These are phyloP conservation scores for Neurospora sp. DNA, from an alignment of 495 filamentous ascomycete species.

Conservation along the genomic window DNA sequence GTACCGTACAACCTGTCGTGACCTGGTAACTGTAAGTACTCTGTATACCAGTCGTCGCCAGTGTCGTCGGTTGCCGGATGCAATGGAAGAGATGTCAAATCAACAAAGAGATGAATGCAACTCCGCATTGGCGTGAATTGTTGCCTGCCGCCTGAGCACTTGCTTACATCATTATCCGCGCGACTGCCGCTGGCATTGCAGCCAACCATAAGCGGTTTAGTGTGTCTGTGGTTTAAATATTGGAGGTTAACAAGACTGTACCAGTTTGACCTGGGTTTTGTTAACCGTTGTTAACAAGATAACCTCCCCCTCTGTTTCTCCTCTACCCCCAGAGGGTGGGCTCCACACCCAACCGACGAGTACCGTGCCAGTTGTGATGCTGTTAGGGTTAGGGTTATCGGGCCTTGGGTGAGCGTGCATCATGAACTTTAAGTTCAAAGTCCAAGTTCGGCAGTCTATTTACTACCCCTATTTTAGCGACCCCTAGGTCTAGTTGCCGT, in stretches of 20 bases:
- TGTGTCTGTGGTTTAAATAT: background rate
- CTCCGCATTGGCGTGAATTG: background rate
- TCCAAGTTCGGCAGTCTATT: background rate
- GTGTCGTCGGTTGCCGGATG: background rate
- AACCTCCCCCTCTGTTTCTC: too few species aligned
- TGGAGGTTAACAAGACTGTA: background rate
- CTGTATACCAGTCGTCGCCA: background rate
- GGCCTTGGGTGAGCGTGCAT: background rate
- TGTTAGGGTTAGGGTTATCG: too few species aligned
- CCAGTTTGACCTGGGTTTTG: too few species aligned
- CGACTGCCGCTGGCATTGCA: background rate
- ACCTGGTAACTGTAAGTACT: background rate
- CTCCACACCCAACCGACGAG: too few species aligned
- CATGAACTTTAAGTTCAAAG: background rate
- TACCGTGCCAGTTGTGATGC: too few species aligned
- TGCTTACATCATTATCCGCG: background rate
- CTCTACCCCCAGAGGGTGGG: too few species aligned
- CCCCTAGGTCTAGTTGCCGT: background rate
- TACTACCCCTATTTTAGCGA: background rate
- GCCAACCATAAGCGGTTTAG: background rate
- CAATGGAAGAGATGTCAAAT: background rate
- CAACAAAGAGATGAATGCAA: background rate
- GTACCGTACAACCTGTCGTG: background rate
- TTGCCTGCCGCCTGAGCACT: background rate
- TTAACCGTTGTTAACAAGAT: too few species aligned